Conservation (phyloP, 257 asterid species). For the Paulownia fortunei region DNA sequence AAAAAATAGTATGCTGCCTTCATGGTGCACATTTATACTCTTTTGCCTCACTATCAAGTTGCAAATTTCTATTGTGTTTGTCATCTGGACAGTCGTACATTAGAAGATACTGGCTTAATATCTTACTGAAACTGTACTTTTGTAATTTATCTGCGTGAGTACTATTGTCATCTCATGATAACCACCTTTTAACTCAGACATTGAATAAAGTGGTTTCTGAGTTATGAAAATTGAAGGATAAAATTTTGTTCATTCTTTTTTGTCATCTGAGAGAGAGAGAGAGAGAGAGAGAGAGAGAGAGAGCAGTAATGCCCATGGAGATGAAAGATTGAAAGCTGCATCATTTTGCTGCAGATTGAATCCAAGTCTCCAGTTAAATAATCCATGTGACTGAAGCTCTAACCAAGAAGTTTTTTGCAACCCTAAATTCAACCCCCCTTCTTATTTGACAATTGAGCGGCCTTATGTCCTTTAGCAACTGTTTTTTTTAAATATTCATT, state of each 20-base stretch:
- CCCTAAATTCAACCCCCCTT: neutral
- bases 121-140: neutral
- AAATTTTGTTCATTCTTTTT: neutral
- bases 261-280: neutral
- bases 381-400: neutral
- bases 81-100: neutral
- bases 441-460: conserved; percentile 8
- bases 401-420: neutral
- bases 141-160: neutral
- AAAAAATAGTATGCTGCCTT: conserved; percentile 16
- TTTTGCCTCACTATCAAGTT: neutral
- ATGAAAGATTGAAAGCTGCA: neutral
- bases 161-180: neutral
- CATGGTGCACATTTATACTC: neutral
- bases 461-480: neutral
- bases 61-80: neutral
- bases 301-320: neutral
- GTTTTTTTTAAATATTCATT: neutral
- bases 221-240: neutral
- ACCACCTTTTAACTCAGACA: neutral
- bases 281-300: neutral
- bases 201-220: neutral
- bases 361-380: neutral
- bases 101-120: neutral
- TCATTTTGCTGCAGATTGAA: neutral